Percentiles rank a stretch among this genome's conserved stretches.
These are phyloP conservation scores for Flagelloscypha sp. DNA, from an alignment of 768 basidiomycete species.

Conservation along the genomic window DNA sequence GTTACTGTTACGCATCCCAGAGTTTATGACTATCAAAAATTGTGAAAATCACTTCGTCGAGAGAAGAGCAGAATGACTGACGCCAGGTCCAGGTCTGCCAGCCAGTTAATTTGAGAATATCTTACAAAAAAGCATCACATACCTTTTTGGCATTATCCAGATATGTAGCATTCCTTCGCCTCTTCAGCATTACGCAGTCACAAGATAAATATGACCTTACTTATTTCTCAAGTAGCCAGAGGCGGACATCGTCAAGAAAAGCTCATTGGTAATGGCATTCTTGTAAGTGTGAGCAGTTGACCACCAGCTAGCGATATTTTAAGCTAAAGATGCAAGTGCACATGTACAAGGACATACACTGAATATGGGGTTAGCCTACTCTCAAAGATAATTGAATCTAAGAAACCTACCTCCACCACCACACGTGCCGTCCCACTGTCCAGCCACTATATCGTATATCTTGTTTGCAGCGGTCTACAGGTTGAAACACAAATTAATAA, in stretches of 20 bases:
- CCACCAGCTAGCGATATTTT: conserved; percentile 41
- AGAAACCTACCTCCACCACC: conserved; percentile 38
- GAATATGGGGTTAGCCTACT: no score
- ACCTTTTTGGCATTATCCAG: conserved; percentile 43
- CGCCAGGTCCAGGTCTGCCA: conserved; percentile 26
- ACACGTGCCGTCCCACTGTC: conserved; percentile 42
- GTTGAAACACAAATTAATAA: neutral
- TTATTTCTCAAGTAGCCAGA: conserved; percentile 33
- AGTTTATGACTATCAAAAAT: conserved; percentile 25
- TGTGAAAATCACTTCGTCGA: neutral
- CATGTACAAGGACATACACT: neutral
- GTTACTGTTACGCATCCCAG: conserved; percentile 38
- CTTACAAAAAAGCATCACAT: conserved; percentile 1
- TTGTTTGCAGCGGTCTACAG: conserved; percentile 32
- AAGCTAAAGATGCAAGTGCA: neutral
- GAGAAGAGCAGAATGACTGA: conserved; percentile 13
- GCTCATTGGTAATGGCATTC: conserved; percentile 54
- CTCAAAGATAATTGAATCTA: no score
- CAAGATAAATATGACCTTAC: no score
- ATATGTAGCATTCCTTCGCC: conserved; percentile 29
- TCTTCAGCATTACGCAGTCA: no score
- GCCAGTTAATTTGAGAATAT: neutral
- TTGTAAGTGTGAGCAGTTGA: conserved; percentile 47
- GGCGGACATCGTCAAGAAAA: conserved; percentile 46
- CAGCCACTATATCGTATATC: conserved; percentile 45